These are phyloP conservation scores for Pseudocercospora crystallina DNA, from an alignment of 2,329 filamentous ascomycete species.

Conservation along the genomic window DNA sequence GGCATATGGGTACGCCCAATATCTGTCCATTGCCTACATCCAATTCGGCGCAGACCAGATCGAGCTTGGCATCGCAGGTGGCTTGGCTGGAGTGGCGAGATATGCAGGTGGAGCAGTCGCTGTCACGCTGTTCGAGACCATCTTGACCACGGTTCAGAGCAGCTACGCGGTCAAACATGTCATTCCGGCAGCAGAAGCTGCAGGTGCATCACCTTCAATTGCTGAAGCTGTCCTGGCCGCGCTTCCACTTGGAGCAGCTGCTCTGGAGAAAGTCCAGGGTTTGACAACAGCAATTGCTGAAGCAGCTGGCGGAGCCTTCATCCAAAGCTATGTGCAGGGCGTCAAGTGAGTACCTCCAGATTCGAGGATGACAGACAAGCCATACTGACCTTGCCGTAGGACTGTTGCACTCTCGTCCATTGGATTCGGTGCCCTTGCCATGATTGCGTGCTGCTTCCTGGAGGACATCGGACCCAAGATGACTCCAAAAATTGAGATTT, in stretches of 20 bases:
- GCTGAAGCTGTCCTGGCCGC: constrained; percentile 10
- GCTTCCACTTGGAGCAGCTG: constrained; percentile 9
- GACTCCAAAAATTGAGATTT: constrained; percentile 16
- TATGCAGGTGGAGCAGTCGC: constrained; percentile 27
- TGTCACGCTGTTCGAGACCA: constrained; percentile 10
- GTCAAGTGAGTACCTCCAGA: constrained; percentile 6
- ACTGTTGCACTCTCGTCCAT: constrained; percentile 8
- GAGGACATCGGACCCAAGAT: constrained; percentile 16
- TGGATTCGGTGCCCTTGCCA: constrained; percentile 8
- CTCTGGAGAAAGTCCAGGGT: constrained; percentile 12
- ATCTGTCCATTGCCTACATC: constrained; percentile 49
- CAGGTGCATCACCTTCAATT: constrained; percentile 8
- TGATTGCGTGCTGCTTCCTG: constrained; percentile 14
- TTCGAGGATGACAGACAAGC: not conserved
- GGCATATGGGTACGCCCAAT: constrained; percentile 50
- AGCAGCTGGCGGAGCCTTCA: constrained; percentile 10
- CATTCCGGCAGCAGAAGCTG: constrained; percentile 12
- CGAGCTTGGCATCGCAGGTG: constrained; percentile 48
- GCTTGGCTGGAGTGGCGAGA: constrained; percentile 44
- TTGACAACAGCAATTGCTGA: constrained; percentile 8
- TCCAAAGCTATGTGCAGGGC: constrained; percentile 12
- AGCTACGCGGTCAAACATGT: constrained; percentile 9
- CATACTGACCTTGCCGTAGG: not conserved
- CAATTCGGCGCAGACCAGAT: constrained; percentile 52
- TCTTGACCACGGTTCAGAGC: constrained; percentile 5